Base-by-base conservation (phyloP, 2,329 filamentous ascomycete species). In the Fusarium goolgardi region DNA sequence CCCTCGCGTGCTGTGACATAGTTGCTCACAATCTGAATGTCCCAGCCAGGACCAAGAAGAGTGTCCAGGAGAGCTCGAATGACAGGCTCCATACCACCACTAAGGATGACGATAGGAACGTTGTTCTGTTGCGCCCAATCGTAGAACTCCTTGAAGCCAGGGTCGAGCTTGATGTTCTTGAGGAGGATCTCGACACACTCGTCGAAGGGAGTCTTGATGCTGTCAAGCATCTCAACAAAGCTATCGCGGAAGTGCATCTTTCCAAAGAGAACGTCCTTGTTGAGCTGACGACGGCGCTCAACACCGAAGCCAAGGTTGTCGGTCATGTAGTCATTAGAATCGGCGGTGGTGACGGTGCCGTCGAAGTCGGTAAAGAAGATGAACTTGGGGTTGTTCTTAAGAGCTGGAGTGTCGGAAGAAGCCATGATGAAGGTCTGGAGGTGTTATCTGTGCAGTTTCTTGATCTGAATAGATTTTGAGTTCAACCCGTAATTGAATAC, bases 341-440 rank as follows among this genome's bases (percentile, higher is more conserved):
- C 88, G 74, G 86, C 83, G 56, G 84, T 85, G 49, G 95, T 97
- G 78, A 97, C 95, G 55, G 94, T 98, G 75, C 96, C 96, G 81
- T 99, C 96, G 78, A 98, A 98, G 82, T 99, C 96, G 72, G 94
- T 97, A 84, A 98, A 98, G 87, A 99, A 97, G 84, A 99, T 94
- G 83, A 93, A 92, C 81, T 93, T 91, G 52, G 94, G 94, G 78
- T 91, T 89, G 59, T 84, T 88, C 74, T 83, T 83, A 78, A 90
- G 81, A 44, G 88, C 88, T 57, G 87, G 87, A 27, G 87, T 85
- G 47, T 82, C 78, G 59, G 73, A 77, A 43, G 81, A 82, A 55
- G 81, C 81, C 82, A 85, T 84, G 53, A 60, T 80, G 47, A 34
- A 27, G 46, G 51, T 35, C 45, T 53, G 44, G 21, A 7, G 40